phyloP scores from a whole-genome alignment of 345 rosid genomes.

The Cardamine occulta region DNA sequence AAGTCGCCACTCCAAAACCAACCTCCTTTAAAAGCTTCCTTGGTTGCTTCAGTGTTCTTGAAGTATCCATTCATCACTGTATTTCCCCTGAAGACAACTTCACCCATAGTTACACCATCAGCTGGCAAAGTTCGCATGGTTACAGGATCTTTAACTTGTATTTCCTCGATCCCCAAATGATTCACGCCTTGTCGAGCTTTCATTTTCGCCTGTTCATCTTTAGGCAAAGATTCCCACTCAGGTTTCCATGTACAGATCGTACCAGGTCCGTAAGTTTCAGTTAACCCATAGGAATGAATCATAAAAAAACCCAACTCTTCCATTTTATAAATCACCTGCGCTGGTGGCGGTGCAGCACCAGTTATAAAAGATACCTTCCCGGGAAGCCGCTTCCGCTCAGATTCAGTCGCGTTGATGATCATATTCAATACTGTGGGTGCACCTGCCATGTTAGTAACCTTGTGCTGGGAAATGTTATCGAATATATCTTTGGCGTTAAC shows the following conservation, averaged over 20 bases:
- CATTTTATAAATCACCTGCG: conserved; percentile 63
- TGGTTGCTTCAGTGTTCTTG: conserved; percentile 63
- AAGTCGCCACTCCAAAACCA: conserved; percentile 82
- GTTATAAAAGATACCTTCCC: conserved; percentile 61
- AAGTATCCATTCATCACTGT: conserved; percentile 83
- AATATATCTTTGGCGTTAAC: conserved; percentile 60
- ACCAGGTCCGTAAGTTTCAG: conserved; percentile 83
- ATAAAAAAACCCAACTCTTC: conserved; percentile 67
- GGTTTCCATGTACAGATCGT: conserved; percentile 73
- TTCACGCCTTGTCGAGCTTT: conserved; percentile 71
- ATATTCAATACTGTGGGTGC: conserved; percentile 81
- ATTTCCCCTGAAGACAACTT: conserved; percentile 77
- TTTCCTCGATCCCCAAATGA: conserved; percentile 66
- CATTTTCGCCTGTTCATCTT: conserved; percentile 55
- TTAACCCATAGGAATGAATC: conserved; percentile 69
- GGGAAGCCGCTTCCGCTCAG: conserved; percentile 48
- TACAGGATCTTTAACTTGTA: conserved; percentile 61
- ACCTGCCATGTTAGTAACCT: conserved; percentile 83
- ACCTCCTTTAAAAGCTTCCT: conserved; percentile 66
- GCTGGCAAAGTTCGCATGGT: conserved; percentile 64
- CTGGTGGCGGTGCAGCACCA: conserved; percentile 77
- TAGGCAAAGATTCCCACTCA: conserved; percentile 68
- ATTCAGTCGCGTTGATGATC: conserved; percentile 56
- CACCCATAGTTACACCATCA: conserved; percentile 72
- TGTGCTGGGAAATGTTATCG: conserved; percentile 53